Evolutionary conservation across 805 yeast species (phyloP).

Genomic region (Jamesozyma jinghongensis): DNA sequence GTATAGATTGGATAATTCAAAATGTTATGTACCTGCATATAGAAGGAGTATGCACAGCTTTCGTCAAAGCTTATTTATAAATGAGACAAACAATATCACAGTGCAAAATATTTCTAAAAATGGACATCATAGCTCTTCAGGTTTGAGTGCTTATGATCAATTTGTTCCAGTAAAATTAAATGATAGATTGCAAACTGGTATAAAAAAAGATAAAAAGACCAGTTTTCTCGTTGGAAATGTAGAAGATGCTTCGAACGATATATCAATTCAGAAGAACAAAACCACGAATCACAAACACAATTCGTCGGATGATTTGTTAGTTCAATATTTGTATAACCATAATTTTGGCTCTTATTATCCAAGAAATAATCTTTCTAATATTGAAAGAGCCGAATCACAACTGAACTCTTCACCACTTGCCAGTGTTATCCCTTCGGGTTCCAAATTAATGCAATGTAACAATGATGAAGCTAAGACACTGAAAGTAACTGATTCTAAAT

Average conservation of each 20-base stretch:
- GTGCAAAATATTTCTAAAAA: neutral
- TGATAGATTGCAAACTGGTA: no score
- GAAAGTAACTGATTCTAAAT: neutral
- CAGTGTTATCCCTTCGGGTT: no score
- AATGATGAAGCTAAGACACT: neutral
- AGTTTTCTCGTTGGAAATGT: no score
- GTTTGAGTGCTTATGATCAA: slow-evolving; percentile 2
- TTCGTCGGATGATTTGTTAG: slow-evolving; percentile 5
- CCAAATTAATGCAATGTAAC: no score
- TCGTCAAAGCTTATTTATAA: neutral
- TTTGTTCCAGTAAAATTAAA: slow-evolving; percentile 2
- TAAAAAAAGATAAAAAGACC: no score
- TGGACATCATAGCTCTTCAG: neutral
- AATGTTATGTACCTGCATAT: slow-evolving; percentile 32
- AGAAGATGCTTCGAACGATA: no score
- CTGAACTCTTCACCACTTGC: no score
- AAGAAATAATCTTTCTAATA: slow-evolving; percentile 4
- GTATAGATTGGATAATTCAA: no score
- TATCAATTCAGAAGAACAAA: neutral
- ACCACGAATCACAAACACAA: neutral
- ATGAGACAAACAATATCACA: no score
- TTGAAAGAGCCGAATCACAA: neutral
- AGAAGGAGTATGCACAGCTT: slow-evolving; percentile 27
- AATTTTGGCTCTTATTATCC: slow-evolving; percentile 27
- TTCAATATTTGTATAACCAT: slow-evolving; percentile 17